Evolutionary conservation across 352 stramenopile species (phyloP).

Genomic region (Phytophthora nicotianae): DNA sequence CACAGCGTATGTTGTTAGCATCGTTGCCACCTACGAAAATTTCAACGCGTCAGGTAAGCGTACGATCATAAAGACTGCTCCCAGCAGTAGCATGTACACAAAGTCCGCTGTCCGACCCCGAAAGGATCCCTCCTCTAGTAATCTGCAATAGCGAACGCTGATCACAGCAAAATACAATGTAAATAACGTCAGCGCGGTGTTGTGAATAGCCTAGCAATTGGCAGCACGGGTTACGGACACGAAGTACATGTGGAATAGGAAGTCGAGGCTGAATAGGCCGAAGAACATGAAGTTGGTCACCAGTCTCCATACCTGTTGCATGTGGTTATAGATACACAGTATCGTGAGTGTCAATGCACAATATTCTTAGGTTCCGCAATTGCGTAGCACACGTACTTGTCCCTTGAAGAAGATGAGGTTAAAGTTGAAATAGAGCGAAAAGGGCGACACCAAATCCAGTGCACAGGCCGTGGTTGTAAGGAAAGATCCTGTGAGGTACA

Average conservation of each 20-base stretch:
- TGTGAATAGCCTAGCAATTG: neutral
- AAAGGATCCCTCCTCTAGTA: slow-evolving; percentile 99
- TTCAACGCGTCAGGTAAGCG: slow-evolving; percentile 22
- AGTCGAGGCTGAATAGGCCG: slow-evolving; percentile 98
- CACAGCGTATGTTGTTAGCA: slow-evolving; percentile 4
- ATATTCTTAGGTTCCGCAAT: neutral
- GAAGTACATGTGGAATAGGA: slow-evolving; percentile 99
- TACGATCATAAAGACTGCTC: slow-evolving; percentile 94
- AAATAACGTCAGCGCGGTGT: slow-evolving; percentile 7
- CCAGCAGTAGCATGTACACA: slow-evolving; percentile 98
- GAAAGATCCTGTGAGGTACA: slow-evolving; percentile 98
- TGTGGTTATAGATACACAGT: neutral
- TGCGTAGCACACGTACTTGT: slow-evolving; percentile 72
- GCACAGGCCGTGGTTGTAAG: slow-evolving; percentile 96
- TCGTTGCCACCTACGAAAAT: neutral
- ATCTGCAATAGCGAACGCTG: slow-evolving; percentile 94
- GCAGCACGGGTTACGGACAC: slow-evolving; percentile 74
- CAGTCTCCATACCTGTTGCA: slow-evolving; percentile 92
- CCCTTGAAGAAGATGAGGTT: slow-evolving; percentile 98
- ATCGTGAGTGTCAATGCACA: neutral
- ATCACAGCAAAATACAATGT: slow-evolving; percentile 7
- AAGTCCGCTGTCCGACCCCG: slow-evolving; percentile 96
- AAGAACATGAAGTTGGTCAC: slow-evolving; percentile 99
- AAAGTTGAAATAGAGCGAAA: slow-evolving; percentile 95
- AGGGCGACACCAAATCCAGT: slow-evolving; percentile 97